phyloP scores from a whole-genome alignment of 1,284 basidiomycete species.

The Erythrobasidium hasegawianum region DNA sequence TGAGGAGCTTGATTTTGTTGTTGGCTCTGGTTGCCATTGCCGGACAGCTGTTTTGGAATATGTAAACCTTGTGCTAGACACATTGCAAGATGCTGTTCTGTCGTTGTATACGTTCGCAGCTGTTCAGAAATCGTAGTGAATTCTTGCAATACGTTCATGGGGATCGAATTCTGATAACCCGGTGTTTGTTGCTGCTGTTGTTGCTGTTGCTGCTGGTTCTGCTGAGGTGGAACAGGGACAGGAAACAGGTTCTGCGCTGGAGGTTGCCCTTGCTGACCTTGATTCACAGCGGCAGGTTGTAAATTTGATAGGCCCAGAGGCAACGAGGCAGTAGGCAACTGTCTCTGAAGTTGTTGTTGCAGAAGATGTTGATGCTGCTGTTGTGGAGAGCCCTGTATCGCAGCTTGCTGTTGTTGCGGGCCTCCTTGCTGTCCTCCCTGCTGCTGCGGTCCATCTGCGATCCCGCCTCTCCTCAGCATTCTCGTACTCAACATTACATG shows the following conservation, averaged over 20 bases:
- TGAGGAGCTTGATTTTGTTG: conserved; percentile 23
- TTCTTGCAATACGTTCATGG: conserved; percentile 16
- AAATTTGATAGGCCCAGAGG: neutral
- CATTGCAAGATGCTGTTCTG: conserved; percentile 17
- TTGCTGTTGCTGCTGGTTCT: conserved; percentile 9
- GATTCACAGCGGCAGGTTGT: conserved; percentile 1
- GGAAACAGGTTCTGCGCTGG: neutral
- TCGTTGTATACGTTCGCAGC: conserved; percentile 11
- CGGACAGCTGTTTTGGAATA: conserved; percentile 10
- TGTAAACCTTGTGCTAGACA: conserved; percentile 20
- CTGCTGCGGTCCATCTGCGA: conserved; percentile 14
- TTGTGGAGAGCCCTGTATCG: conserved; percentile 2
- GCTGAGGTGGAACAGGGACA: neutral
- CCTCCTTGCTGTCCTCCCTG: neutral
- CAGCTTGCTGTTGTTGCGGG: conserved; percentile 7
- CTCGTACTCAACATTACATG: conserved; percentile 19
- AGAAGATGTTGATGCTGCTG: conserved; percentile 14
- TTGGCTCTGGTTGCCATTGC: conserved; percentile 2
- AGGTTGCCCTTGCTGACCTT: conserved; percentile 4
- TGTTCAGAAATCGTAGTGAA: conserved; percentile 28
- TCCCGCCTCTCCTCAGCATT: conserved; percentile 25
- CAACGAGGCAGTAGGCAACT: neutral
- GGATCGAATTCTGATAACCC: too few relatives aligned
- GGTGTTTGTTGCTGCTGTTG: too few relatives aligned
- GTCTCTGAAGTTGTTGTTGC: neutral